Conservation (phyloP, 1,139 yeast species). For the Sugiyamaella paludigena region DNA sequence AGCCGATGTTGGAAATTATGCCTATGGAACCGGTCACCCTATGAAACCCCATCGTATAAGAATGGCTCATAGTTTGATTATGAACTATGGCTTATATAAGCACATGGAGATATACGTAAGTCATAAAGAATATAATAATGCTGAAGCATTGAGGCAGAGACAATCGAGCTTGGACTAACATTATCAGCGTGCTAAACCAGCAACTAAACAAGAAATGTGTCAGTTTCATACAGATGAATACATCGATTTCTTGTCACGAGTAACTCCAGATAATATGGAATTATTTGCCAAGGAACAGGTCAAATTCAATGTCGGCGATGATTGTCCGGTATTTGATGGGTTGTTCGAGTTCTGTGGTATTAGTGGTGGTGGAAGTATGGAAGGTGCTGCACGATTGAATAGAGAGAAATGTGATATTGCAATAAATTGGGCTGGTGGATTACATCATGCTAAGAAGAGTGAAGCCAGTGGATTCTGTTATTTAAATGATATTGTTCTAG, state of each 20-base stretch:
- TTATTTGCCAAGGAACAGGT: constrained; percentile 88
- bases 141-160: constrained; percentile 1
- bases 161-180: not conserved
- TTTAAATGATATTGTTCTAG: constrained; percentile 83
- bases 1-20: constrained; percentile 94
- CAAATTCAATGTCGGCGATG: constrained; percentile 95
- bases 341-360: constrained; percentile 92
- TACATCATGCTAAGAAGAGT: constrained; percentile 93
- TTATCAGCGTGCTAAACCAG: constrained; percentile 78
- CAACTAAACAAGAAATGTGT: constrained; percentile 97
- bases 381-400: constrained; percentile 90
- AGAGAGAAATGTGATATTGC: constrained; percentile 95
- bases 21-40: constrained; percentile 98
- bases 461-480: constrained; percentile 98
- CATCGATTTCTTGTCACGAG: constrained; percentile 88
- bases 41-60: constrained; percentile 98
- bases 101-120: constrained; percentile 87
- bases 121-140: too few species aligned
- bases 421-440: constrained; percentile 94
- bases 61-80: constrained; percentile 95
- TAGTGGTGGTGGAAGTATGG: constrained; percentile 96
- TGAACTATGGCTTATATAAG: constrained; percentile 95
- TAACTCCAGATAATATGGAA: constrained; percentile 92
- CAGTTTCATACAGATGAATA: constrained; percentile 98
- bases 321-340: constrained; percentile 96